Base-by-base conservation (phyloP, 1,284 basidiomycete species). In the Psilocybe mexicana region DNA sequence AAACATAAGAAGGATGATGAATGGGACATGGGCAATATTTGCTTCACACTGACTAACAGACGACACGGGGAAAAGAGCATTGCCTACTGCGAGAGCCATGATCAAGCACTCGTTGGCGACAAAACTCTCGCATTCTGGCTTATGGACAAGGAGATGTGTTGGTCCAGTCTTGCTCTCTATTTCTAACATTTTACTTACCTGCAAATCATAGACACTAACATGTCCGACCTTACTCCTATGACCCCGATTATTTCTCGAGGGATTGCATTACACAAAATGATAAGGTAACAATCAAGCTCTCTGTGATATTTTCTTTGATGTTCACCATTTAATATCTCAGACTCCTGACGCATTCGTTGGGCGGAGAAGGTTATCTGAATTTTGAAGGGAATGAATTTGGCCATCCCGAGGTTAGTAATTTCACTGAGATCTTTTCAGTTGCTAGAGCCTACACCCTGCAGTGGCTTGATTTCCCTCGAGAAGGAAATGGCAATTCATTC, bases 91-190 rank as follows among this genome's bases (percentile, higher is more conserved):
- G 96, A 99, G 76, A 94, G 92, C 68, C 96, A 98, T 68, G 96
- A 98, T 74, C 96, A 99, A 73, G 96, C 96, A 14, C 83, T 99
- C 33, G 96, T 99, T 0, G 96, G 96, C 4, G 96, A 99, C 78
- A 98, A 98, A 79, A 98, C 96, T 0, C 71, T 98, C 36, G 96
- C 96, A 1, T 99, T 99, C 76, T 99, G 96, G 96, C 75, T 99
- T 55, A 99, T 99, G 96, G 96, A 99, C 76, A 96, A 97, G 77
- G 96, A 98, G 74, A 99, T 99, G 96, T 96, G 92, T 94, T 78
- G 63, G 82, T 79, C 10, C 38, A 40, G 38, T 14, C 33, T 33
- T 6, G 61, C 30, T 5, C 23, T 43, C 23, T 14, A 25, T n/a
- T 3, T 6, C 23, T 36, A 18, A 35, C 11, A 38, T 42, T n/a